These are phyloP conservation scores for Pythium myriotylum DNA, from an alignment of 352 stramenopile species.

Conservation along the genomic window DNA sequence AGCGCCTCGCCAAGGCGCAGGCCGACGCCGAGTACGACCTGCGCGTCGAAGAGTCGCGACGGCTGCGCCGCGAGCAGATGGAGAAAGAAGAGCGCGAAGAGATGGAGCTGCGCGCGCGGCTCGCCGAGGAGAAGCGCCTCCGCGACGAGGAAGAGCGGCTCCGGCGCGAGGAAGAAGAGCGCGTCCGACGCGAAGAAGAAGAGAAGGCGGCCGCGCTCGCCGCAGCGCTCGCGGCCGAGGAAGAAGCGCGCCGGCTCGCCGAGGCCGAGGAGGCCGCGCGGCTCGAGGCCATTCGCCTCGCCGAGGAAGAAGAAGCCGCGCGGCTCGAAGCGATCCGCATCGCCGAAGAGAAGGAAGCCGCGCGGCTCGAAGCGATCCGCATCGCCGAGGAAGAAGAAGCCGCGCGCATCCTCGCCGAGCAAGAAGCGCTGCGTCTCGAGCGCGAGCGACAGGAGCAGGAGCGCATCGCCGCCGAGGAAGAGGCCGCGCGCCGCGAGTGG, in stretches of 20 bases:
- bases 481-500: slow-evolving; percentile 27
- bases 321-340: slow-evolving; percentile 21
- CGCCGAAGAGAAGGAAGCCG: slow-evolving; percentile 33
- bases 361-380: slow-evolving; percentile 25
- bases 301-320: slow-evolving; percentile 33
- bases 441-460: slow-evolving; percentile 26
- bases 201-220: slow-evolving; percentile 6
- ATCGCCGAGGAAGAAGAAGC: slow-evolving; percentile 30
- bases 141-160: slow-evolving; percentile 22
- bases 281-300: slow-evolving; percentile 25
- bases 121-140: slow-evolving; percentile 45
- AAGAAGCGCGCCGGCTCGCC: slow-evolving; percentile 21
- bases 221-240: slow-evolving; percentile 6
- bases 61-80: slow-evolving; percentile 66
- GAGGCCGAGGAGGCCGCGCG: slow-evolving; percentile 36
- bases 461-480: slow-evolving; percentile 26
- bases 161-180: slow-evolving; percentile 25
- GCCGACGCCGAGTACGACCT: slow-evolving; percentile 73
- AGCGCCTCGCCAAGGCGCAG: slow-evolving; percentile 49
- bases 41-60: slow-evolving; percentile 78
- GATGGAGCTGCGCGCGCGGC: slow-evolving; percentile 51
- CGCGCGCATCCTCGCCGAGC: slow-evolving; percentile 19
- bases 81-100: slow-evolving; percentile 61
- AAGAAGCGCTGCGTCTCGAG: slow-evolving; percentile 34
- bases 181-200: slow-evolving; percentile 19